Evolutionary conservation across 352 stramenopile species (phyloP), one percentile per base, ranked within the genome.

Genomic region (Elongisporangium undulatum): DNA sequence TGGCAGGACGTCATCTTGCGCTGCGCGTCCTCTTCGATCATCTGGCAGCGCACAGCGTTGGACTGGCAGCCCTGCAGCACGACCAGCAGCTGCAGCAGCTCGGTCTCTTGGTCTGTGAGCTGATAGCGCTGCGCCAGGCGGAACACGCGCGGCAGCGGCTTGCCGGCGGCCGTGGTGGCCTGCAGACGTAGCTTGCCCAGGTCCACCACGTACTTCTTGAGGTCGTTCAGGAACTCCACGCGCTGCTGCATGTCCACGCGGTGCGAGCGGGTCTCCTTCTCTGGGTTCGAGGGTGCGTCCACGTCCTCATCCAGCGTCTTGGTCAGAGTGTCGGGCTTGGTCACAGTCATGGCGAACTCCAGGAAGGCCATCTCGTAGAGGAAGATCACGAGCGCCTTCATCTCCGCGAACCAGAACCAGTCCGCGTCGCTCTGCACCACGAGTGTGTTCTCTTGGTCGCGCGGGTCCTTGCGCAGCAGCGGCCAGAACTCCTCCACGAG

Each of bases 321-420:
- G 1, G 82, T 88, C 54, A 90, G 72, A 24, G 75, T 79, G 61
- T 94, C 85, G 2, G 85, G 82, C 58, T 92, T 92, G 24, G 85
- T 94, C 23, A 90, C 81, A 48, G 79, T 92, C 68, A 92, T 67
- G 9, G 80, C 87, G 58, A 94, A 91, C 72, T 94, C 85, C 73
- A 92, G 88, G 53, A 92, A 92, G 34, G 85, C 81, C 69, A 94
- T 82, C 62, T 94, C 82, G 62, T 92, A 89, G 23, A 94, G 70
- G 56, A 94, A 94, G 21, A 87, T 64, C 39, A 92, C 75, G 61
- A 92, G 68, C 64, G 85, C 92, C 29, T 84, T 78, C 82, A 92
- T 79, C 68, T 94, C 85, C 2, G 73, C 64, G 63, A 90, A 89
- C 85, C 85, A 94, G 51, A 94, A 94, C 85, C 85, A 94, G 56